Evolutionary conservation across 768 basidiomycete genomes (phyloP), one percentile per base, ranked within the genome.

Genomic region (Phlegmacium glaucopus): DNA sequence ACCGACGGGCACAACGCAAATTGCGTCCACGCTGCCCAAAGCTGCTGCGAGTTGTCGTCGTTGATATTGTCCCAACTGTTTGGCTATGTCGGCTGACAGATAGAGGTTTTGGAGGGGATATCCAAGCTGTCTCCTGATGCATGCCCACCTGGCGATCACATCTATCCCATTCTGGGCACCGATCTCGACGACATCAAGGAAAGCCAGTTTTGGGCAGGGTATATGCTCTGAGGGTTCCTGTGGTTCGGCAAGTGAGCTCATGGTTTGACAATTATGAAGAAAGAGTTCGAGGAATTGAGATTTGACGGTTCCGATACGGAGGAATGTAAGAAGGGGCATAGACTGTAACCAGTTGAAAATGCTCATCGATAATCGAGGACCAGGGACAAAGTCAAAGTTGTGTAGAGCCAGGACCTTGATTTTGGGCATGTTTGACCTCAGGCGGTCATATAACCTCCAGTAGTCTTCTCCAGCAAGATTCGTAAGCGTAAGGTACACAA

Each of bases 401-500:
- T 78, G 78, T 40, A 83, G 51, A 12, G 81, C 78, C 45, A 87
- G 62, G 11, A 84, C 58, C 53, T 70, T 70, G 49, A 87, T 68
- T 49, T 76, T 61, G 13, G 70, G 75, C 55, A 78, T 82, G 22
- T 65, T 67, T 8, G 67, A 70, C 10, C 72, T 76, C 54, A 88
- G 52, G 45, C 62, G 52, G 13, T 58, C 53, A 55, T 80, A 72
- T 42, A 87, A 57, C 4, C 69, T 67, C 2, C 68, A 58, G 55
- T 82, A 83, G 56, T 85, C 75, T 18, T 71, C 64, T 22, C 75
- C 77, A 11, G 53, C 62, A 48, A 84, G 58, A 48, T 74, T 72
- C 73, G 79, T 75, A 17, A 89, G 58, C 4, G 80, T 79, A 30
- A 89, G 63, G 52, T 80, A 78, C 47, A 72, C 70, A 26, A 86